phyloP scores from a whole-genome alignment of 2,329 filamentous ascomycete species.

The Delphinella strobiligena region DNA sequence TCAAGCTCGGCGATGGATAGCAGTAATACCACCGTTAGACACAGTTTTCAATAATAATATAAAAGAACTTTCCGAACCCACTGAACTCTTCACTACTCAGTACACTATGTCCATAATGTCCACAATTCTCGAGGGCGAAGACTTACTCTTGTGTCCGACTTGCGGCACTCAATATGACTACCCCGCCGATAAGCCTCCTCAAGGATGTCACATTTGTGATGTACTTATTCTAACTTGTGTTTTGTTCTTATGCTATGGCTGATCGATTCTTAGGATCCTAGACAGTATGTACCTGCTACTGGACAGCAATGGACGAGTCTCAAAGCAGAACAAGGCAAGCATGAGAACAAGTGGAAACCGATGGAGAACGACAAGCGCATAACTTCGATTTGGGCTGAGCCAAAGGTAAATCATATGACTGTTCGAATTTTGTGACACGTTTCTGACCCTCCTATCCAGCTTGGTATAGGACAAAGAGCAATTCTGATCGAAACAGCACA shows the following conservation, averaged over 20 bases:
- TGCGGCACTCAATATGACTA: slow-evolving; percentile 60
- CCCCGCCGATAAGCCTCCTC: slow-evolving; percentile 35
- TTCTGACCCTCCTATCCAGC: slow-evolving; percentile 41
- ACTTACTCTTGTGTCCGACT: slow-evolving; percentile 50
- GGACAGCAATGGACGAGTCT: slow-evolving; percentile 59
- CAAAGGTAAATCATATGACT: slow-evolving; percentile 25
- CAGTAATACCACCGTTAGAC: too few species aligned
- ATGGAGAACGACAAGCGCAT: slow-evolving; percentile 33
- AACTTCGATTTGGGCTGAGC: slow-evolving; percentile 32
- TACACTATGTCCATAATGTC: too few species aligned
- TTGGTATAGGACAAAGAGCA: slow-evolving; percentile 66
- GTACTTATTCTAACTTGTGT: slow-evolving; percentile 30
- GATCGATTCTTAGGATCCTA: slow-evolving; percentile 34
- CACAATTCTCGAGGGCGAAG: slow-evolving; percentile 16
- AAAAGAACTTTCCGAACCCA: too few species aligned
- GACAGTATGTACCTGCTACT: slow-evolving; percentile 53
- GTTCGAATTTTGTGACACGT: too few species aligned
- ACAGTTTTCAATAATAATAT: too few species aligned
- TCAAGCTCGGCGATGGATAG: too few species aligned
- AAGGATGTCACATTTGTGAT: slow-evolving; percentile 61
- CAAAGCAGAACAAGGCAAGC: slow-evolving; percentile 21
- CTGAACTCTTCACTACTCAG: too few species aligned
- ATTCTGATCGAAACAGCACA: slow-evolving; percentile 52
- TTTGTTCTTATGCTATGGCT: neutral
- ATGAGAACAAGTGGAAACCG: slow-evolving; percentile 44